Conservation (phyloP, 2,329 filamentous ascomycete genomes). For the Hypomyces rosellus region DNA sequence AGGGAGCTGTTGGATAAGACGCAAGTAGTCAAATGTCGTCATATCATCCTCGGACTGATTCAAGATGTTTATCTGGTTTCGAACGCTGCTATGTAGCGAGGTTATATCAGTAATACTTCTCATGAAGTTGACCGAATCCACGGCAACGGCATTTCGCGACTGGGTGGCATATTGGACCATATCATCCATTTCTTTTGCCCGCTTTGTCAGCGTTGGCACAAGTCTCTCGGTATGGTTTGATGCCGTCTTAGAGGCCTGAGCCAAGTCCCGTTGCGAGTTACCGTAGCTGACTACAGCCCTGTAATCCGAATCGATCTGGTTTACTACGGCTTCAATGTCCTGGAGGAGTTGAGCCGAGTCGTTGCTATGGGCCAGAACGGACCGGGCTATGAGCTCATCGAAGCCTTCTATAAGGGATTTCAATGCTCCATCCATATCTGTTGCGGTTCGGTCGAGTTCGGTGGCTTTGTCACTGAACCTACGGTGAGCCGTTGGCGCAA, state of each 20-base stretch:
- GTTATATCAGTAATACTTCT: conserved; percentile 76
- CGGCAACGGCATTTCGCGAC: conserved; percentile 61
- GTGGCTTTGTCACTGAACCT: conserved; percentile 55
- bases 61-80: conserved; percentile 63
- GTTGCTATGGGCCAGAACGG: conserved; percentile 49
- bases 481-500: conserved; percentile 52
- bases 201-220: conserved; percentile 51
- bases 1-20: conserved; percentile 74
- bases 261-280: conserved; percentile 53
- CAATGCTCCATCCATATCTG: conserved; percentile 55
- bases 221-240: conserved; percentile 57
- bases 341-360: conserved; percentile 66
- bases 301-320: conserved; percentile 82
- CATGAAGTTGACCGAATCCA: conserved; percentile 67
- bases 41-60: conserved; percentile 69
- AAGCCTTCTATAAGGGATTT: conserved; percentile 58
- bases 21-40: conserved; percentile 74
- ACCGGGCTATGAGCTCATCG: conserved; percentile 50
- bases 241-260: conserved; percentile 58
- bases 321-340: conserved; percentile 79
- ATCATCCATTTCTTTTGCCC: conserved; percentile 55
- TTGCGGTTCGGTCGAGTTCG: conserved; percentile 55
- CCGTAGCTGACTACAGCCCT: conserved; percentile 66
- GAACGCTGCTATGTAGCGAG: conserved; percentile 64
- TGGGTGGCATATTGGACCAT: conserved; percentile 54